A percentile compares a stretch with the other conserved stretches of the same genome.
phyloP scores from a whole-genome alignment of 345 rosid species.

The Dimocarpus longan region DNA sequence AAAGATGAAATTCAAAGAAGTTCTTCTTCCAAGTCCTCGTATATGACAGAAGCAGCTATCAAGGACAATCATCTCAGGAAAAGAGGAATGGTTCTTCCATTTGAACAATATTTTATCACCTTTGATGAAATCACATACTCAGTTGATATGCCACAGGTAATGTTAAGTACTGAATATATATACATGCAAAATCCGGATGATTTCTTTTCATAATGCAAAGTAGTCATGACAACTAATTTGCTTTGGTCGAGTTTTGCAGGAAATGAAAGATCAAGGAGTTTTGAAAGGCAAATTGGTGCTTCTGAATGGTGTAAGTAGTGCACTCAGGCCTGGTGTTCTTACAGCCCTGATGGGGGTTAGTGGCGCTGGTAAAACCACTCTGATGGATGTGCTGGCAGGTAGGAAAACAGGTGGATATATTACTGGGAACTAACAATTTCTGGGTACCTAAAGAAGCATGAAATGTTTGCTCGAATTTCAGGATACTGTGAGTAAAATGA shows the following conservation, averaged over 20 bases:
- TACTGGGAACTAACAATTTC: constrained; percentile 41
- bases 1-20: neutral
- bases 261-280: no score
- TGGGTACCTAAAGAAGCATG: constrained; percentile 54
- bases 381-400: constrained; percentile 59
- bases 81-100: constrained; percentile 52
- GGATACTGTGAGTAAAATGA: constrained; percentile 60
- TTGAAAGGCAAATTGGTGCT: no score
- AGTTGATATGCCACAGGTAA: constrained; percentile 36
- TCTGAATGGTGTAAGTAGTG: no score
- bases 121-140: constrained; percentile 40
- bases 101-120: constrained; percentile 42
- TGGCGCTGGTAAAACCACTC: constrained; percentile 56
- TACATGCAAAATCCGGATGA: neutral
- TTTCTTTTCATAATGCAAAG: neutral
- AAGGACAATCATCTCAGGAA: neutral
- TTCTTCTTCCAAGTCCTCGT: no score
- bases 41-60: neutral
- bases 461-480: constrained; percentile 49
- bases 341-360: constrained; percentile 60
- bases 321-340: constrained; percentile 52
- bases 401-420: constrained; percentile 53
- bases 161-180: no score
- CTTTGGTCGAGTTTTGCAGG: no score
- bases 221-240: neutral